Evolutionary conservation across 257 asterid genomes (phyloP).

Genomic region (Verbena officinalis): DNA sequence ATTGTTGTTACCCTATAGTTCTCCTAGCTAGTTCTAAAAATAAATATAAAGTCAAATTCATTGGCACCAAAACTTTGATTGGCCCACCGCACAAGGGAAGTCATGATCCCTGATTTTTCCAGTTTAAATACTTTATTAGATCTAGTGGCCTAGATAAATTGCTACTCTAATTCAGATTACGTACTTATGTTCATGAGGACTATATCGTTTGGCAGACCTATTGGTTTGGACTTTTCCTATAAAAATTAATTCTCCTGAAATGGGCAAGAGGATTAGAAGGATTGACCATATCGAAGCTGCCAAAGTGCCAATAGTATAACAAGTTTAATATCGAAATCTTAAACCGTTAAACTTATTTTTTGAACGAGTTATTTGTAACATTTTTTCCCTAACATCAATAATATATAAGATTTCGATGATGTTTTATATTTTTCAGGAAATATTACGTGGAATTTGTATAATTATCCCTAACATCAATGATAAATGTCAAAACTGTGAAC

Average conservation of each 20-base stretch:
- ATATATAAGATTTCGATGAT: too few species aligned
- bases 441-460: too few species aligned
- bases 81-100: background rate
- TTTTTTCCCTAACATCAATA: too few species aligned
- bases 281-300: constrained; percentile 22
- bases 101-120: background rate
- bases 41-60: background rate
- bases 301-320: too few species aligned
- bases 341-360: too few species aligned
- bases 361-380: too few species aligned
- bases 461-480: too few species aligned
- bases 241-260: constrained; percentile 10
- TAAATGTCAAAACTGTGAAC: too few species aligned
- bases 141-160: background rate
- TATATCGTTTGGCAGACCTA: constrained; percentile 13
- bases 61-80: background rate
- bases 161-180: background rate
- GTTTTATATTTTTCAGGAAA: too few species aligned
- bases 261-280: background rate
- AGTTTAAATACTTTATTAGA: background rate
- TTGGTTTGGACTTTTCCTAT: constrained; percentile 20
- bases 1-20: too few species aligned
- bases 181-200: background rate
- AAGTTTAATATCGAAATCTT: background rate
- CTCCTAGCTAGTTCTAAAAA: too few species aligned